phyloP scores from a whole-genome alignment of 495 filamentous ascomycete species.

The Talaromyces ruber region DNA sequence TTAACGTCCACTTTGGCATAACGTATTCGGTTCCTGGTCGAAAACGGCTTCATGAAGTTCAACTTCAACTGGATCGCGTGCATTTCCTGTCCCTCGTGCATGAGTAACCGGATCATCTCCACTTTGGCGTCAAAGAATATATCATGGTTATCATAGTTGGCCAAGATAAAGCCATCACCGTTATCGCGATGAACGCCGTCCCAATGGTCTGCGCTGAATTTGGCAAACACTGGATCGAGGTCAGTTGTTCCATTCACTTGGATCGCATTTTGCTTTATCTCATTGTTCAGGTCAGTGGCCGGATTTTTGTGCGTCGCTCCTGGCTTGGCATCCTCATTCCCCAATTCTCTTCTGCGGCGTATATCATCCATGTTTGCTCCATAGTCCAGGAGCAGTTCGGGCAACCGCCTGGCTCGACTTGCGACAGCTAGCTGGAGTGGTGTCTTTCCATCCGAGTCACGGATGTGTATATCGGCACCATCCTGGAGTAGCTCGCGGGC shows the following conservation, averaged over 20 bases:
- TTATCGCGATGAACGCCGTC: conserved; percentile 1
- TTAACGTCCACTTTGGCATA: background rate
- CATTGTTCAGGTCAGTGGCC: background rate
- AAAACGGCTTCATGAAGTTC: conserved; percentile 5
- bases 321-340: background rate
- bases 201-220: background rate
- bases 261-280: background rate
- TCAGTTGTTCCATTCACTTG: background rate
- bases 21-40: background rate
- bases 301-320: background rate
- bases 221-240: background rate
- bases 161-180: background rate
- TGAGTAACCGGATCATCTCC: background rate
- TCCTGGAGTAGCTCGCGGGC: background rate
- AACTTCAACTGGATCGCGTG: conserved; percentile 1
- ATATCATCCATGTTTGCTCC: background rate
- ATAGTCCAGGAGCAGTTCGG: background rate
- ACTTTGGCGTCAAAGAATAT: conserved; percentile 2
- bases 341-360: background rate
- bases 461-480: background rate
- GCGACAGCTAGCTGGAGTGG: background rate
- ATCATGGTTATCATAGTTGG: conserved; percentile 2
- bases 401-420: background rate
- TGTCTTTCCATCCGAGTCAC: background rate
- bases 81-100: background rate